phyloP scores from a whole-genome alignment of 768 basidiomycete species.

The Leccinum olivaceopallidum region DNA sequence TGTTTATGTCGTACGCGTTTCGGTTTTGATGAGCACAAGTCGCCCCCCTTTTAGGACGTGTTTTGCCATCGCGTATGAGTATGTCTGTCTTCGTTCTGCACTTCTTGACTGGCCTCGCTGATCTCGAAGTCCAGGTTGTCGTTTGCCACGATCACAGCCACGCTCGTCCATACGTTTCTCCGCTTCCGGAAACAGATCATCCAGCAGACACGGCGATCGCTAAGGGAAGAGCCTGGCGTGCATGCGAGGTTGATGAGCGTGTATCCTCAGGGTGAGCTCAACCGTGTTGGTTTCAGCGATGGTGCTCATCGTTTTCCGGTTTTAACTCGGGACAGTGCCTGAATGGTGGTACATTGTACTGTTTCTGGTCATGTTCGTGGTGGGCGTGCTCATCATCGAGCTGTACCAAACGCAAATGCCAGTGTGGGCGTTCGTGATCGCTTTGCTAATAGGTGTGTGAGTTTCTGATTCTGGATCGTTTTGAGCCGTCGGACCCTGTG shows the following conservation, averaged over 20 bases:
- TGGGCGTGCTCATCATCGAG: conserved; percentile 70
- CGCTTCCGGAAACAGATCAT: conserved; percentile 82
- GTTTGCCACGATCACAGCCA: conserved; percentile 69
- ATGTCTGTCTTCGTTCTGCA: neutral
- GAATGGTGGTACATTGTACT: conserved; percentile 83
- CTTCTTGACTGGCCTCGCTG: neutral
- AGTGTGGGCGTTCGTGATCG: conserved; percentile 66
- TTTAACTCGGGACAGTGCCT: conserved; percentile 45
- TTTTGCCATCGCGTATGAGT: conserved; percentile 35
- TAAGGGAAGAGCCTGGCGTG: conserved; percentile 80
- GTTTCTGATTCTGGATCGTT: neutral
- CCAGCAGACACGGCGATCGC: conserved; percentile 64
- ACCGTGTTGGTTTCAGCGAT: neutral
- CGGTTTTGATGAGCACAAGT: neutral
- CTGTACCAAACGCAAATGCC: conserved; percentile 75
- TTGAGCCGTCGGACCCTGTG: neutral
- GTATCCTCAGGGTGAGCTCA: conserved; percentile 49
- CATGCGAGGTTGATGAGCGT: conserved; percentile 79
- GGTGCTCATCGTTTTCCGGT: neutral
- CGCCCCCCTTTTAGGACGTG: conserved; percentile 19
- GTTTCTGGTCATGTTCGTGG: conserved; percentile 68
- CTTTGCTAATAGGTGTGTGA: conserved; percentile 50
- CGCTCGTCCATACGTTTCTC: conserved; percentile 40
- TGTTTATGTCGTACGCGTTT: conserved; percentile 50
- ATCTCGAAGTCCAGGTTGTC: conserved; percentile 67